Base-by-base conservation (phyloP, 2,329 filamentous ascomycete species). In the Fusarium succisae region DNA sequence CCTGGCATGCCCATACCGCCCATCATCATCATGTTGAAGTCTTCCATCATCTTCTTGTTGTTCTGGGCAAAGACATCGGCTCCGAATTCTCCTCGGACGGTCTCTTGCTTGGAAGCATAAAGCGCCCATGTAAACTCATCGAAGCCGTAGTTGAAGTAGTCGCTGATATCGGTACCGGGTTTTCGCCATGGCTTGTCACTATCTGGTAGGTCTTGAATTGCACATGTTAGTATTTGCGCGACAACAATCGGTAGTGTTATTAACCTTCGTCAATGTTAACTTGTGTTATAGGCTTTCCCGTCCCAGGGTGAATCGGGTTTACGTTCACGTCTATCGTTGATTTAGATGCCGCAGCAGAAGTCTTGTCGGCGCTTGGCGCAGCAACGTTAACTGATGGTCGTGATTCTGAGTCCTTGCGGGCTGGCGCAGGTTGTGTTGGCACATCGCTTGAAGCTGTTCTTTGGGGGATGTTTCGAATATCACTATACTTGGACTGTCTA, bases 131-230 rank as follows among this genome's bases (percentile, higher is more conserved):
- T 98, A 83, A 98, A 98, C 83, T 98, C 96, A 84, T 98, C 96
- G 80, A 98, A 98, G 66, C 96, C 96, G 83, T 98, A 98, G 86
- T 98, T 98, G 89, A 98, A 98, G 84, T 97, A 98, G 82, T 99
- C 96, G 68, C 93, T 96, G 62, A 98, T 91, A 79, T 99, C 96
- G 17, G 96, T 95, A 53, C 96, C 96, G 0, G 96, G 96, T 74
- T 95, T 92, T 50, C 96, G 92, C 96, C 96, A 99, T 24, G 96
- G 95, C 82, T 98, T 98, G 72, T 95, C 93, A 78, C 95, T 94
- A 13, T 94, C 92, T 43, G 91, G 88, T 26, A 95, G 89, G 78
- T 92, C 90, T 88, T 69, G 37, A 11, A 17, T 30, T 67, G 50
- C 51, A 62, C 41, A 75, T 30, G 32, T 74, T 57, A 66, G 59